Percentiles rank a stretch among this genome's conserved stretches.
These are phyloP conservation scores for Arthrobotrys entomopaga DNA, from an alignment of 2,329 filamentous ascomycete species.

Conservation along the genomic window DNA sequence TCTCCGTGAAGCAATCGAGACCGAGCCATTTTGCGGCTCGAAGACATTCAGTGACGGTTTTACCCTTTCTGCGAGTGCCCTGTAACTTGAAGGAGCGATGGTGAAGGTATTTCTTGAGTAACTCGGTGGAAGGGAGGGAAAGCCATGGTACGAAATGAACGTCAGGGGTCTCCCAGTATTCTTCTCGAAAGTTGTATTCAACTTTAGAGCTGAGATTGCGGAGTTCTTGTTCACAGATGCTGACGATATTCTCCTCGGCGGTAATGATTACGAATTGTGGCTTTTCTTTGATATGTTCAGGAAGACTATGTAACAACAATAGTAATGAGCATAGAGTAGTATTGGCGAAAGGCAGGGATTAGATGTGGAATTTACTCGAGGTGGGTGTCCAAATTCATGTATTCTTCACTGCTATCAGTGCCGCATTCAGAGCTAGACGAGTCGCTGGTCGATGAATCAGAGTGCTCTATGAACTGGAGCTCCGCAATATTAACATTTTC, in stretches of 20 bases:
- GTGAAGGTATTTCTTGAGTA: not conserved
- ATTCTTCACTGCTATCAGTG: slow-evolving; percentile 6
- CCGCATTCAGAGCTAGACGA: not conserved
- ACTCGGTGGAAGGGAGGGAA: not conserved
- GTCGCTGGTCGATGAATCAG: not conserved
- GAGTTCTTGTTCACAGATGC: not conserved
- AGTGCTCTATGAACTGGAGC: not conserved
- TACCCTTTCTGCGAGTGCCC: not conserved
- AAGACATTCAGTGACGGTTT: not conserved
- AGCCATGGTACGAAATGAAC: slow-evolving; percentile 9
- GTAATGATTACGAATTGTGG: not conserved
- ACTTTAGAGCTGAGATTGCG: not conserved
- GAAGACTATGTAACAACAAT: not conserved
- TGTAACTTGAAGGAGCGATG: not conserved
- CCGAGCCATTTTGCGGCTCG: slow-evolving; percentile 6
- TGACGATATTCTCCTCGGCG: not conserved
- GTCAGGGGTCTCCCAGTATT: not conserved
- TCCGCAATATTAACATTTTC: not conserved
- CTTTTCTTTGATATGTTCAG: not conserved
- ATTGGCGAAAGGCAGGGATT: not conserved
- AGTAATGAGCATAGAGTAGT: not conserved
- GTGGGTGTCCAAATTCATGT: not conserved
- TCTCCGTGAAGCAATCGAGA: not conserved
- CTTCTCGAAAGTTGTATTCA: not conserved
- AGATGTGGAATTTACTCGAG: too few relatives aligned